Conservation (phyloP, 805 yeast species). For the Myxozyma melibiosi region DNA sequence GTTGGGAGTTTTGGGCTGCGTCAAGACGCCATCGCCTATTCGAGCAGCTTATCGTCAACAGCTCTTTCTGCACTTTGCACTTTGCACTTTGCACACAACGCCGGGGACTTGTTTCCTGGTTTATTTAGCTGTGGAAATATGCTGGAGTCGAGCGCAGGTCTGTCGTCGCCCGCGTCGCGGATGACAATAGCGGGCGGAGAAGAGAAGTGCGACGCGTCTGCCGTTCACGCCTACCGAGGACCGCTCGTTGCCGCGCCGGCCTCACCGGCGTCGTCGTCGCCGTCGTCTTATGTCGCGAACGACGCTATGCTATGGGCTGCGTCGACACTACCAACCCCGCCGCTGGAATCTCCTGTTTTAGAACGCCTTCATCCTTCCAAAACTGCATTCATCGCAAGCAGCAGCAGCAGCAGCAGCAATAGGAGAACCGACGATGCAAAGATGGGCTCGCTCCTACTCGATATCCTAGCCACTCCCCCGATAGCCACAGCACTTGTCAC, state of each 20-base stretch:
- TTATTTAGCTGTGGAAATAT: neutral
- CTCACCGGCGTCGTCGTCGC: constrained; percentile 8
- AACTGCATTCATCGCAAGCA: too few species aligned
- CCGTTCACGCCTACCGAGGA: too few species aligned
- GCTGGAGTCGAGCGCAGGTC: too few species aligned
- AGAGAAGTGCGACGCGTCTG: constrained; percentile 4
- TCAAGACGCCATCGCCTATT: too few species aligned
- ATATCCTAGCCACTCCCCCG: constrained; percentile 16
- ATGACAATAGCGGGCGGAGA: neutral
- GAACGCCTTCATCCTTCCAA: too few species aligned
- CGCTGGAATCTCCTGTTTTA: neutral
- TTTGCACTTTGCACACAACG: too few species aligned
- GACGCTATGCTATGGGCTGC: constrained; percentile 1
- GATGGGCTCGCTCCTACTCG: neutral
- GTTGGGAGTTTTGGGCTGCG: constrained; percentile 1
- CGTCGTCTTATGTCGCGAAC: constrained; percentile 5
- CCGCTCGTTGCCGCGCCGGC: too few species aligned
- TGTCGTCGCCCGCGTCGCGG: neutral
- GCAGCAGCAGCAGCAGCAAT: neutral
- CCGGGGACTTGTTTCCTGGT: neutral
- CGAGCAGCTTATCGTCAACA: too few species aligned
- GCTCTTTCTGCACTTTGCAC: too few species aligned
- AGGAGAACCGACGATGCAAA: neutral
- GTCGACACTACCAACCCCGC: constrained; percentile 5
- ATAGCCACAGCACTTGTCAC: neutral